Base-by-base conservation (phyloP, 257 asterid genomes). In the Nemophila menziesii region DNA sequence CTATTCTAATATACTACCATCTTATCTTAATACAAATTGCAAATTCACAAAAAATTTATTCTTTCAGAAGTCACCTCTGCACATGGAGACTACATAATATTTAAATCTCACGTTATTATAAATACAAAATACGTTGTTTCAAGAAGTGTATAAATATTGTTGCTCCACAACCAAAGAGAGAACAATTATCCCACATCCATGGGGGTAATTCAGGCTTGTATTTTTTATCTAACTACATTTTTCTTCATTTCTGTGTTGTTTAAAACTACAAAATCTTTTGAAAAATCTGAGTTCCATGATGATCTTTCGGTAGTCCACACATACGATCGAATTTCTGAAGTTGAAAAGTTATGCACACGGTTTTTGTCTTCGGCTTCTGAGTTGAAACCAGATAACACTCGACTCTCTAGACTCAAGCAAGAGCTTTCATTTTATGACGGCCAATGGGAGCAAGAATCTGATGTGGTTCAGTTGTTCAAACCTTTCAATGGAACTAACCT, bases 361-460 rank as follows among this genome's bases (percentile, higher is more conserved):
- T 45, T 51, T 45, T 44, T 59, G 8, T 59, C 65, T 43, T 51
- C 54, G 10, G 65, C 54, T 44, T 44, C 54, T 22, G 34, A 44
- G 45, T 42, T 51, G 26, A 26, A 59, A 39, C 59, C 49, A 16
- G 54, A 59, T 27, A 49, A 59, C 15, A 41, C 23, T 15, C 43
- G 53, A 34, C 17, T 47, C 27, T n/a, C n/a, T 23, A 44, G 20
- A 45, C 44, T 59, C 14, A 45, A 20, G 49, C 39, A 45, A 11
- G 59, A 45, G 48, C 49, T 45, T 10, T 59, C 54, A 8, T 51
- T 51, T 22, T 44, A 22, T 18, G 5, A 43, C 8, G 64, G 42
- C 16, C 48, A 36, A 17, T 51, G 65, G 65, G 19, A 17, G 0
- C 50, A 59, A 38, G 54, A 51, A 5, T n/a, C n/a, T n/a, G n/a